Percentiles rank a stretch among this genome's conserved stretches.
These are phyloP conservation scores for Mucor saturninus DNA, from an alignment of 371 early-diverging fungal genomes.

Conservation along the genomic window DNA sequence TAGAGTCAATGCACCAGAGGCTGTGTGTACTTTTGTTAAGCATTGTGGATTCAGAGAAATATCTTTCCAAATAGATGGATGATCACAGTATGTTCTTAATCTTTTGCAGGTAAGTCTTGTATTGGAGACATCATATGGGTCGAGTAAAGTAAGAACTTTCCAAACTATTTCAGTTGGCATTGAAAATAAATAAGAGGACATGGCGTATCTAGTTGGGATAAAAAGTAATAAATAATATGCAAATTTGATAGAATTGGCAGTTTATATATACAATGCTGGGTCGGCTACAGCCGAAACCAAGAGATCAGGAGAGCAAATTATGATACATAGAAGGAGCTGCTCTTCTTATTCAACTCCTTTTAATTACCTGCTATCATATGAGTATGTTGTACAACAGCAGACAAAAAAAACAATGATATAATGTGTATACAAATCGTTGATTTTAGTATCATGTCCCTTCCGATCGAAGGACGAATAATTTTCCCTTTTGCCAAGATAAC, in stretches of 20 bases:
- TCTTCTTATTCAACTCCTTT: too few relatives aligned
- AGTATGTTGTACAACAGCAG: too few relatives aligned
- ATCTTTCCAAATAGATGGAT: constrained; percentile 34
- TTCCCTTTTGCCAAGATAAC: constrained; percentile 1
- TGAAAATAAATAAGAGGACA: background rate
- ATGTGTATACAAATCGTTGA: background rate
- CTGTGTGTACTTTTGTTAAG: background rate
- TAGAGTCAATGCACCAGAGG: constrained; percentile 5
- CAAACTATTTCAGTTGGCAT: constrained; percentile 13
- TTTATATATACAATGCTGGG: too few relatives aligned
- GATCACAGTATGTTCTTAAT: constrained; percentile 29
- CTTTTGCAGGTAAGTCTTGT: constrained; percentile 24
- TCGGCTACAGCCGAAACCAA: too few relatives aligned
- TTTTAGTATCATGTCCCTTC: background rate
- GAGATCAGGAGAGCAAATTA: too few relatives aligned
- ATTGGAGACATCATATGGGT: constrained; percentile 21
- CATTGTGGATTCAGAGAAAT: constrained; percentile 16
- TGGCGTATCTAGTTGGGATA: background rate
- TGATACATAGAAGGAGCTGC: too few relatives aligned
- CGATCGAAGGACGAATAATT: background rate
- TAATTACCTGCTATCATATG: too few relatives aligned
- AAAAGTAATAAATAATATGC: background rate
- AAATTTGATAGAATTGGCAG: background rate
- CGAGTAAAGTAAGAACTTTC: constrained; percentile 3
- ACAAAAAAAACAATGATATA: background rate